These are phyloP conservation scores for Mucor circinelloides DNA, from an alignment of 371 early-diverging fungal species.

Conservation along the genomic window DNA sequence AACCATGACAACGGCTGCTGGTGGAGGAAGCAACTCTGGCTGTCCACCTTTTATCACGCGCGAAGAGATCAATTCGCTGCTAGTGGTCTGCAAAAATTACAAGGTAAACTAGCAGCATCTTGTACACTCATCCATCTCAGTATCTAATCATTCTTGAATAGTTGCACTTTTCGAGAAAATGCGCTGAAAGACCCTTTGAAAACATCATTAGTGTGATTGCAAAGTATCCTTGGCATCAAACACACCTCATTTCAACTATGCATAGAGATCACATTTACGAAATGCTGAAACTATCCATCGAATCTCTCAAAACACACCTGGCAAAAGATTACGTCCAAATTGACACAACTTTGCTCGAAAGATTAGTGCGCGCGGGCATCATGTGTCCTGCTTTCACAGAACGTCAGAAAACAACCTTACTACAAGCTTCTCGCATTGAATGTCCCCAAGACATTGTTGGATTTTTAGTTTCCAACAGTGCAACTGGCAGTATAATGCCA, in stretches of 20 bases:
- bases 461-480: neutral
- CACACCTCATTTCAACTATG: constrained; percentile 59
- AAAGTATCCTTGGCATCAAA: constrained; percentile 79
- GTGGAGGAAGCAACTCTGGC: constrained; percentile 32
- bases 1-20: constrained; percentile 49
- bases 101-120: constrained; percentile 47
- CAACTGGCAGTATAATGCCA: neutral
- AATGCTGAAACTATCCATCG: constrained; percentile 65
- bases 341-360: constrained; percentile 58
- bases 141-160: constrained; percentile 11
- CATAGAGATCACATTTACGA: constrained; percentile 83
- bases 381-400: constrained; percentile 78
- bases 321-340: constrained; percentile 67
- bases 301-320: constrained; percentile 63
- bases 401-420: constrained; percentile 68
- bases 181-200: constrained; percentile 80
- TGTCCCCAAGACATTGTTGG: constrained; percentile 17
- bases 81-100: constrained; percentile 74
- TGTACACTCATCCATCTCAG: neutral
- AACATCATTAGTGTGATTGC: constrained; percentile 73
- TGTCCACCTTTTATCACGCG: constrained; percentile 70
- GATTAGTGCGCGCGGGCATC: constrained; percentile 66
- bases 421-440: constrained; percentile 44
- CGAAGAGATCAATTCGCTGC: constrained; percentile 72
- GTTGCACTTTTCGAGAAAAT: constrained; percentile 78